Percentiles rank a stretch among this genome's conserved stretches.
Evolutionary conservation across 1,284 basidiomycete species (phyloP).

Genomic region (Ceratorhiza oryzae-sativae): DNA sequence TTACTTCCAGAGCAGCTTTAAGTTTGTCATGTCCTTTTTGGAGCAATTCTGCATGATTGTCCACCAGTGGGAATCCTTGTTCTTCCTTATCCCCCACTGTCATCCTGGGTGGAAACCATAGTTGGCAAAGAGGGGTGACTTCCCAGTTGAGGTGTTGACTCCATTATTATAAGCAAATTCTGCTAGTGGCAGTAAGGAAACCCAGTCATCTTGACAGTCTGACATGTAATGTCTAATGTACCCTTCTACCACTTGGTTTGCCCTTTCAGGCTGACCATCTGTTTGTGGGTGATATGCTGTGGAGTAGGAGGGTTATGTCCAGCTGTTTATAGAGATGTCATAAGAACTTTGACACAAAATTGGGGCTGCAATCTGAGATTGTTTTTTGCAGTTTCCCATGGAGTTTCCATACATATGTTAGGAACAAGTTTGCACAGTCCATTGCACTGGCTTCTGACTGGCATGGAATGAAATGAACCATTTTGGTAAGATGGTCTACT

Average conservation of each 20-base stretch:
- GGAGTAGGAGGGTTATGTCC: neutral
- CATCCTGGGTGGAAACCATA: conserved; percentile 38
- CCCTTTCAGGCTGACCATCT: neutral
- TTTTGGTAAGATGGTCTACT: neutral
- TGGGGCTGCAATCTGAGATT: neutral
- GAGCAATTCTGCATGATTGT: neutral
- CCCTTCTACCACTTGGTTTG: neutral
- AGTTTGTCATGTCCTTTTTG: neutral
- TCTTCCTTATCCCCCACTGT: neutral
- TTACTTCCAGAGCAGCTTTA: neutral
- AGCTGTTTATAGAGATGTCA: neutral
- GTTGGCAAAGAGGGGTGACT: no score
- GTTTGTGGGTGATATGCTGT: neutral
- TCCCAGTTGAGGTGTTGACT: neutral
- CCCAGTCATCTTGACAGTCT: neutral
- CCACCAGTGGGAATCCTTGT: neutral
- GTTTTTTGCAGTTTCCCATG: neutral
- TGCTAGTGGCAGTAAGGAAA: neutral
- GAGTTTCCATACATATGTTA: conserved; percentile 18
- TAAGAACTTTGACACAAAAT: neutral
- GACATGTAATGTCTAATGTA: neutral
- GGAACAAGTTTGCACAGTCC: neutral
- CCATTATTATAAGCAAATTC: neutral
- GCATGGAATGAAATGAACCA: neutral
- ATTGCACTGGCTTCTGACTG: neutral